Evolutionary conservation across 2,329 filamentous ascomycete genomes (phyloP).

Genomic region (Sporothrix globosa): DNA sequence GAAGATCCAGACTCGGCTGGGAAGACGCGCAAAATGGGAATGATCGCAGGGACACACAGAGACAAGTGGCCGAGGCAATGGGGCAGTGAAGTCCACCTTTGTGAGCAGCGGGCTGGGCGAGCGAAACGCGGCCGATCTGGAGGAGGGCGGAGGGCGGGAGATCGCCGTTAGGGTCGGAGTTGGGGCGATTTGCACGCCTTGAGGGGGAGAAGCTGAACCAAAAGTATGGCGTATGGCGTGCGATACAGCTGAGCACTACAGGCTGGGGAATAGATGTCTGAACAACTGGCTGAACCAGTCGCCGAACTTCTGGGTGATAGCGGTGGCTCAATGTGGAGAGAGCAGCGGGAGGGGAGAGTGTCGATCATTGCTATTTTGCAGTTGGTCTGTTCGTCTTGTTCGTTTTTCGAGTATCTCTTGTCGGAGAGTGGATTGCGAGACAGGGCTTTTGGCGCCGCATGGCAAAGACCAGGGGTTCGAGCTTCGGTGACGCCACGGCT

Average conservation of each 20-base stretch:
- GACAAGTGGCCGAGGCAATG: constrained; percentile 11
- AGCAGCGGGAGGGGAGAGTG: background rate
- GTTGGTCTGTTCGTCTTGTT: background rate
- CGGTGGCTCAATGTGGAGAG: constrained; percentile 1
- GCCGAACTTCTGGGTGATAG: background rate
- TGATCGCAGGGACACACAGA: background rate
- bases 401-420: background rate
- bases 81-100: background rate
- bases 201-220: constrained; percentile 11
- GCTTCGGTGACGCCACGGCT: too few relatives aligned
- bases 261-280: too few relatives aligned
- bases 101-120: too few relatives aligned
- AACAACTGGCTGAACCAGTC: background rate
- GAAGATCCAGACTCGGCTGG: background rate
- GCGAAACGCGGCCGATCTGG: constrained; percentile 10
- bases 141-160: constrained; percentile 26
- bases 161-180: constrained; percentile 29
- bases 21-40: constrained; percentile 4
- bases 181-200: constrained; percentile 24
- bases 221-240: background rate
- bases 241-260: background rate
- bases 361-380: constrained; percentile 16
- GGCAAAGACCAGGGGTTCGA: too few relatives aligned
- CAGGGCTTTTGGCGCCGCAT: background rate
- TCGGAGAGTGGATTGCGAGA: background rate